A percentile compares a stretch with the other conserved stretches of the same genome.
phyloP scores from a whole-genome alignment of 1,284 basidiomycete genomes.

The Fomitopsis betulina region DNA sequence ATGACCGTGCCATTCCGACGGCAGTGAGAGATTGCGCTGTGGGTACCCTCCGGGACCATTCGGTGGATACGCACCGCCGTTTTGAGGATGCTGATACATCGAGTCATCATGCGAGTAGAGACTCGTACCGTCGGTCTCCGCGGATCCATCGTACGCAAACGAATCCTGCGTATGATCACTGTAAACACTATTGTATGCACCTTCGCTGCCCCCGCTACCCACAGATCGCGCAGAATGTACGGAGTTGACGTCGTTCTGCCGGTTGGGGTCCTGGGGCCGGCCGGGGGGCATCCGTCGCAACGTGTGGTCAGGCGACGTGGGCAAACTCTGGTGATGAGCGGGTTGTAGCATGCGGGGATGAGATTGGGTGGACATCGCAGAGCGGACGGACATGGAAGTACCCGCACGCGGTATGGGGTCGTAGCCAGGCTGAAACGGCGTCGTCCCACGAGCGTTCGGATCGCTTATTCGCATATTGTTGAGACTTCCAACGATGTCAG shows the following conservation, averaged over 20 bases:
- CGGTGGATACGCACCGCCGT: neutral
- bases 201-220: slow-evolving; percentile 19
- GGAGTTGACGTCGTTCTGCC: slow-evolving; percentile 19
- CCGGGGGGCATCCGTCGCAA: slow-evolving; percentile 18
- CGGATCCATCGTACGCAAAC: slow-evolving; percentile 16
- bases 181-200: slow-evolving; percentile 22
- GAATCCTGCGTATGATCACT: slow-evolving; percentile 18
- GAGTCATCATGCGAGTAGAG: slow-evolving; percentile 34
- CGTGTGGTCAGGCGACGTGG: slow-evolving; percentile 19
- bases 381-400: slow-evolving; percentile 48
- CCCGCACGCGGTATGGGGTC: slow-evolving; percentile 37
- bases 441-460: slow-evolving; percentile 21
- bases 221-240: slow-evolving; percentile 19
- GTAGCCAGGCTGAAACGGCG: slow-evolving; percentile 9
- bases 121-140: slow-evolving; percentile 26
- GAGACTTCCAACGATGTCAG: slow-evolving; percentile 43
- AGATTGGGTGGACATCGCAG: slow-evolving; percentile 24
- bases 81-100: slow-evolving; percentile 8
- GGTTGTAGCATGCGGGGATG: slow-evolving; percentile 18
- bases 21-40: slow-evolving; percentile 10
- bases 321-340: slow-evolving; percentile 18
- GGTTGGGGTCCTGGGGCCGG: slow-evolving; percentile 14
- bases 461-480: slow-evolving; percentile 43
- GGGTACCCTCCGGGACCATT: slow-evolving; percentile 9
- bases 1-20: slow-evolving; percentile 31